Evolutionary conservation across 768 basidiomycete genomes (phyloP).

Genomic region (Steccherinum ochraceum): DNA sequence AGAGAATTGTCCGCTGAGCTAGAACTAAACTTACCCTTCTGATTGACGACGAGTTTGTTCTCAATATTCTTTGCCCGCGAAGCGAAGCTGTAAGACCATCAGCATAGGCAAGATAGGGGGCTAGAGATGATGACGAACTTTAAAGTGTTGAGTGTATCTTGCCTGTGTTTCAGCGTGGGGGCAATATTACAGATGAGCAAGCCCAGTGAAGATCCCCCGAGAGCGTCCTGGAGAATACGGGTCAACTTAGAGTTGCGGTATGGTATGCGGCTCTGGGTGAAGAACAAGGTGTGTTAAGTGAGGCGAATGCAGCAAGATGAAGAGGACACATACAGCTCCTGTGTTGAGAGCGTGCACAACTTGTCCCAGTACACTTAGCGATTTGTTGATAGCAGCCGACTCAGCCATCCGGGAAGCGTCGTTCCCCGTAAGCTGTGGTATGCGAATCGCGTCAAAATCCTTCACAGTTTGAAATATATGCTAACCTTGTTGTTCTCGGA

Average conservation of each 20-base stretch:
- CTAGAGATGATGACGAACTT: conserved; percentile 41
- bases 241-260: conserved; percentile 90
- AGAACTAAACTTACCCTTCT: conserved; percentile 52
- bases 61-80: conserved; percentile 82
- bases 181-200: conserved; percentile 85
- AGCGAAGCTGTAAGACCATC: conserved; percentile 50
- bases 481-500: conserved; percentile 81
- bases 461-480: too few relatives aligned
- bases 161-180: conserved; percentile 73
- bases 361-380: conserved; percentile 79
- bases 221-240: conserved; percentile 82
- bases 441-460: too few relatives aligned
- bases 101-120: not conserved
- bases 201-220: conserved; percentile 76
- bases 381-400: conserved; percentile 86
- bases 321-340: conserved; percentile 42
- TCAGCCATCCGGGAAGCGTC: conserved; percentile 85
- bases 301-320: not conserved
- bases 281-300: conserved; percentile 6
- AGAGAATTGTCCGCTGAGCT: too few relatives aligned
- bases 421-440: conserved; percentile 66
- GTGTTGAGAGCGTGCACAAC: conserved; percentile 82
- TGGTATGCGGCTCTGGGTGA: conserved; percentile 63
- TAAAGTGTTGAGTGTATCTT: conserved; percentile 88
- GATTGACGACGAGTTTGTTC: conserved; percentile 74